Evolutionary conservation across 2,329 filamentous ascomycete genomes (phyloP).

Genomic region (Colletotrichum euphorbiae): DNA sequence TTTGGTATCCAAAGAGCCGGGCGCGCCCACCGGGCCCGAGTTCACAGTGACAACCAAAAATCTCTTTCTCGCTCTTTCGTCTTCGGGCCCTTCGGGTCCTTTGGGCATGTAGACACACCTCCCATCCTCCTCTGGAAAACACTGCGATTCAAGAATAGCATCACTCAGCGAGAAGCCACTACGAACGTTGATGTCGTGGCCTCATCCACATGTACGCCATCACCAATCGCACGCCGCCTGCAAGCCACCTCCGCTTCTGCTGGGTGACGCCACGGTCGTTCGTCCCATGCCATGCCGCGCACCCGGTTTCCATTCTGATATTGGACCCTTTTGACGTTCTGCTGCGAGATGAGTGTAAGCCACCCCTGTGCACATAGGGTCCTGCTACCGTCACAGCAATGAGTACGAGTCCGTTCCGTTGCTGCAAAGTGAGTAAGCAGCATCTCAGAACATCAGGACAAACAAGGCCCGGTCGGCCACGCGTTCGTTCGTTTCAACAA

Average conservation of each 20-base stretch:
- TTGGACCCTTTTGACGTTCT: not conserved
- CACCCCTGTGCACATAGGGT: too few species aligned
- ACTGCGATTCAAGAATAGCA: too few species aligned
- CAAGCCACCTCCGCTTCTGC: constrained; percentile 1
- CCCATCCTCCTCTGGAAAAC: too few species aligned
- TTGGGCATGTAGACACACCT: too few species aligned
- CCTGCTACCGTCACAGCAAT: too few species aligned
- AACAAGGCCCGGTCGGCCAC: not conserved
- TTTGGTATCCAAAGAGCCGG: not conserved
- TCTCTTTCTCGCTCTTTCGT: too few species aligned
- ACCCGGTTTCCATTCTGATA: not conserved
- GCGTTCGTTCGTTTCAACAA: not conserved
- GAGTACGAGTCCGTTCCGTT: too few species aligned
- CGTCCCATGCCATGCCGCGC: constrained; percentile 6
- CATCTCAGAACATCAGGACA: not conserved
- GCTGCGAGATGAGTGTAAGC: too few species aligned
- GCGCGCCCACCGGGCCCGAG: not conserved
- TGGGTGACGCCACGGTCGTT: constrained; percentile 8
- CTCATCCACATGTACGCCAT: not conserved
- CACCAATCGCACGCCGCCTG: not conserved
- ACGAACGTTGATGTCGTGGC: not conserved
- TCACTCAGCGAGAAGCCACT: not conserved
- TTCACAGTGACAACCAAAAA: too few species aligned
- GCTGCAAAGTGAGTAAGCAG: too few species aligned
- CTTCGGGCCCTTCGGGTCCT: too few species aligned